phyloP scores from a whole-genome alignment of 176 grass and related monocot genomes.

The Avena sativa region DNA sequence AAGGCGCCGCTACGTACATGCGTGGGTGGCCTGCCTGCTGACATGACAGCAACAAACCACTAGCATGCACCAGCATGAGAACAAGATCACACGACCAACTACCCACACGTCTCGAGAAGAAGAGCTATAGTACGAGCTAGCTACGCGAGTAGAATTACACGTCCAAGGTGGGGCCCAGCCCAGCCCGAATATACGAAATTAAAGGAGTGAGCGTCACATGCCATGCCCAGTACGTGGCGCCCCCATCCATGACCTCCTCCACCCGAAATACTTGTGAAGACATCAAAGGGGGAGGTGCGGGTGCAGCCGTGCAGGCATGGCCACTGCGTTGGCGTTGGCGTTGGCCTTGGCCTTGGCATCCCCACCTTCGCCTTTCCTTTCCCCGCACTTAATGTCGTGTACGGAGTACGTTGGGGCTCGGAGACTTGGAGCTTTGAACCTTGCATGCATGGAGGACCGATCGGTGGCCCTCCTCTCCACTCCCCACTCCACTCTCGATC shows the following conservation, averaged over 20 bases:
- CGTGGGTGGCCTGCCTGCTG: not conserved
- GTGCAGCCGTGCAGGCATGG: constrained; percentile 3
- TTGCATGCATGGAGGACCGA: not conserved
- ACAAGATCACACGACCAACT: not conserved
- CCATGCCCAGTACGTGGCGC: not conserved
- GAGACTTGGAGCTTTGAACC: constrained; percentile 6
- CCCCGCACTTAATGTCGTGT: constrained; percentile 29
- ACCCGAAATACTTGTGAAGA: constrained; percentile 15
- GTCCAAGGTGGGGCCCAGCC: too few relatives aligned
- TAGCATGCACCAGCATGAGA: not conserved
- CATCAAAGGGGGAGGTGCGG: constrained; percentile 10
- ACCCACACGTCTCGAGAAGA: not conserved
- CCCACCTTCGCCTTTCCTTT: constrained; percentile 39
- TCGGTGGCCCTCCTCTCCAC: not conserved
- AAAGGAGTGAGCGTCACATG: constrained; percentile 36
- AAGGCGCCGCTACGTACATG: too few relatives aligned
- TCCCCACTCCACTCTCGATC: not conserved
- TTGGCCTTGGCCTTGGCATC: constrained; percentile 11
- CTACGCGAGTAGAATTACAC: too few relatives aligned
- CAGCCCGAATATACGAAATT: not conserved
- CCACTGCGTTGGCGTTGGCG: constrained; percentile 1
- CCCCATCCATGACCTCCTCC: not conserved
- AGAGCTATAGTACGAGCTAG: too few relatives aligned
- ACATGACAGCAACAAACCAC: constrained; percentile 43
- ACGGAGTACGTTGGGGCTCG: not conserved